A percentile compares a stretch with the other conserved stretches of the same genome.
phyloP scores from a whole-genome alignment of 2,329 filamentous ascomycete species.

The Davidsoniella virescens region DNA sequence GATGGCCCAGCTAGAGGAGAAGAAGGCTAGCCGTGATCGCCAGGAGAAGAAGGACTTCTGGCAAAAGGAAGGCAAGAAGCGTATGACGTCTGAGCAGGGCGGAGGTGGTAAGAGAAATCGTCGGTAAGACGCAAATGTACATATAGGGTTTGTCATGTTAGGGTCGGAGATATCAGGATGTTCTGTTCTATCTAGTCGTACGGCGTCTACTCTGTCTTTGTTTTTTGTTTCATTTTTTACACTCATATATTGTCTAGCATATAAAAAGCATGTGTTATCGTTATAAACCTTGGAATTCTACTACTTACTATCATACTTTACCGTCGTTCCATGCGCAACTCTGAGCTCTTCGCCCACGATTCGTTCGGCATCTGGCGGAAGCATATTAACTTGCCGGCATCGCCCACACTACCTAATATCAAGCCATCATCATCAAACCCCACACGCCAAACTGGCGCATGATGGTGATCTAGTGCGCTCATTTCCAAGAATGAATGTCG shows the following conservation, averaged over 20 bases:
- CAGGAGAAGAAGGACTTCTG: slow-evolving; percentile 85
- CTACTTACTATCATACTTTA: neutral
- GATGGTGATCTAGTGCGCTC: slow-evolving; percentile 49
- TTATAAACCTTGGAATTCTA: neutral
- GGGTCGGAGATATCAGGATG: neutral
- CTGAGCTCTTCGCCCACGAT: slow-evolving; percentile 42
- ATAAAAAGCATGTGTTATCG: neutral
- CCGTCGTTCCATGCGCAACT: slow-evolving; percentile 38
- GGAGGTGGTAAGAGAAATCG: slow-evolving; percentile 20
- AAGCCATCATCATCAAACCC: slow-evolving; percentile 56
- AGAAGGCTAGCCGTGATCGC: slow-evolving; percentile 75
- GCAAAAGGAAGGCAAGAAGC: slow-evolving; percentile 70
- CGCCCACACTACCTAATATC: slow-evolving; percentile 58
- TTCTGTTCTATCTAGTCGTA: neutral
- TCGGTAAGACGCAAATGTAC: slow-evolving; percentile 6
- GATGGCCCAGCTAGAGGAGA: slow-evolving; percentile 67
- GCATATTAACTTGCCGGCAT: slow-evolving; percentile 52
- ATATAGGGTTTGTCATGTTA: neutral
- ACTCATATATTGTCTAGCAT: neutral
- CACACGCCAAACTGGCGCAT: slow-evolving; percentile 59
- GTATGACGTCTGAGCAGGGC: slow-evolving; percentile 28
- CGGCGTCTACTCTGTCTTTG: neutral
- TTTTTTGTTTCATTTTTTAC: neutral
- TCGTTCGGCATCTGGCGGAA: slow-evolving; percentile 44
- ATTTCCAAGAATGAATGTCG: slow-evolving; percentile 46